phyloP scores from a whole-genome alignment of 2,329 filamentous ascomycete species.

The Thermoascus crustaceus region DNA sequence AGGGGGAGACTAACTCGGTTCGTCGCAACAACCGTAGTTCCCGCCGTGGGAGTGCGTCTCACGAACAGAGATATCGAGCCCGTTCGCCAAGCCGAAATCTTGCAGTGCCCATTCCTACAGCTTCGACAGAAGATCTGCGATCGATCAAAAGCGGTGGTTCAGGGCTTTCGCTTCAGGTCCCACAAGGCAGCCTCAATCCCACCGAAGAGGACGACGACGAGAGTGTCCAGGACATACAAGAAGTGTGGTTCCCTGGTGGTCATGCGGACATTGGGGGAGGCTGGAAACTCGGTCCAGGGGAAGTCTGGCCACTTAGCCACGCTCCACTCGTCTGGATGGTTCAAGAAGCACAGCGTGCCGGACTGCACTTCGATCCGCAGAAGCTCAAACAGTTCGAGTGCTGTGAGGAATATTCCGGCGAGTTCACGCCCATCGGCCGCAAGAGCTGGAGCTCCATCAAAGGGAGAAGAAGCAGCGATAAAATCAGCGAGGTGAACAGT shows the following conservation, averaged over 20 bases:
- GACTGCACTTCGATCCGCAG: constrained; percentile 60
- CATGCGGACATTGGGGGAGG: constrained; percentile 75
- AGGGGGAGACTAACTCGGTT: constrained; percentile 17
- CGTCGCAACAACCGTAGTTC: constrained; percentile 21
- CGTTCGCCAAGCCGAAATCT: constrained; percentile 17
- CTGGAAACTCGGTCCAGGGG: constrained; percentile 53
- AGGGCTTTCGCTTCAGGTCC: constrained; percentile 22
- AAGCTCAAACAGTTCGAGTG: constrained; percentile 63
- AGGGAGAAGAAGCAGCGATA: constrained; percentile 3
- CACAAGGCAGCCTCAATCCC: constrained; percentile 8
- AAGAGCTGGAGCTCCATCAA: background rate
- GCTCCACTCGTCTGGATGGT: constrained; percentile 65
- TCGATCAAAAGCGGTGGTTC: constrained; percentile 25
- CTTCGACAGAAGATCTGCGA: constrained; percentile 21
- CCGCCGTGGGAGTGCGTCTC: constrained; percentile 12
- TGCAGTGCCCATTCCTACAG: constrained; percentile 19
- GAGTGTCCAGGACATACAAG: constrained; percentile 63
- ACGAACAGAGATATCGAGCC: constrained; percentile 21
- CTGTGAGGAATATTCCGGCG: constrained; percentile 35
- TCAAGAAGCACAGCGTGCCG: constrained; percentile 54
- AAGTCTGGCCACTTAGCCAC: constrained; percentile 55
- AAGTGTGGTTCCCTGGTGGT: constrained; percentile 66
- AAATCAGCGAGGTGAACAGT: constrained; percentile 6
- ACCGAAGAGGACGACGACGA: constrained; percentile 24
- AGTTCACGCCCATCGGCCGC: constrained; percentile 27